Percentiles rank a stretch among this genome's conserved stretches.
Evolutionary conservation across 495 filamentous ascomycete species (phyloP).

Genomic region (Talaromyces ruber): DNA sequence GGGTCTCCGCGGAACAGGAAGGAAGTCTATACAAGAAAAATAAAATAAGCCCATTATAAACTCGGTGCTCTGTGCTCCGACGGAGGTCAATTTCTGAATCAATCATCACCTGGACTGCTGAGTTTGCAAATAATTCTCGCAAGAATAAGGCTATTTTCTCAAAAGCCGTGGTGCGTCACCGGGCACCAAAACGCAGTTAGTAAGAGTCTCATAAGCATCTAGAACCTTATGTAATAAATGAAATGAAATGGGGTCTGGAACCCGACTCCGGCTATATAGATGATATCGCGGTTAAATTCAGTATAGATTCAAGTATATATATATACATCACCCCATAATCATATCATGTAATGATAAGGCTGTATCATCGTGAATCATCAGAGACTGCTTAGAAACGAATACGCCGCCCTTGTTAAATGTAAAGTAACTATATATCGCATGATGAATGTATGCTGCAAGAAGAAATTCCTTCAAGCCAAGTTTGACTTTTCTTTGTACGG

Average conservation of each 20-base stretch:
- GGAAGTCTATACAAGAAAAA: not conserved
- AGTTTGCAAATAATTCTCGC: not conserved
- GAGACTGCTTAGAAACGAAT: not conserved
- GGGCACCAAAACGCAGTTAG: not conserved
- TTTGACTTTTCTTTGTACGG: not conserved
- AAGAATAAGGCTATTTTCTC: not conserved
- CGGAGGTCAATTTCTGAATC: not conserved
- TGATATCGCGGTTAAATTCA: not conserved
- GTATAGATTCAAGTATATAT: not conserved
- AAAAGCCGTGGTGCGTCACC: not conserved
- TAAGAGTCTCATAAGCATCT: not conserved
- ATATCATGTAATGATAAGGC: not conserved
- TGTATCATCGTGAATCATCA: not conserved
- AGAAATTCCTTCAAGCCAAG: not conserved
- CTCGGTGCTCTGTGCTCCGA: slow-evolving; percentile 1
- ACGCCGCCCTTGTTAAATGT: not conserved
- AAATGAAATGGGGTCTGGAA: not conserved
- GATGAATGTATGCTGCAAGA: not conserved
- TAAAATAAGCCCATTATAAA: not conserved
- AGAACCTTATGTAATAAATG: not conserved
- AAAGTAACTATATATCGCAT: not conserved
- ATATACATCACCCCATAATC: not conserved
- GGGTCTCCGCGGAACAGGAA: not conserved
- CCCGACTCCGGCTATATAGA: not conserved
- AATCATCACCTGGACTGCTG: not conserved